Evolutionary conservation across 192 early-diverging fungal species (phyloP), one percentile per base, ranked within the genome.

Genomic region (Rhizophagus prolifer): DNA sequence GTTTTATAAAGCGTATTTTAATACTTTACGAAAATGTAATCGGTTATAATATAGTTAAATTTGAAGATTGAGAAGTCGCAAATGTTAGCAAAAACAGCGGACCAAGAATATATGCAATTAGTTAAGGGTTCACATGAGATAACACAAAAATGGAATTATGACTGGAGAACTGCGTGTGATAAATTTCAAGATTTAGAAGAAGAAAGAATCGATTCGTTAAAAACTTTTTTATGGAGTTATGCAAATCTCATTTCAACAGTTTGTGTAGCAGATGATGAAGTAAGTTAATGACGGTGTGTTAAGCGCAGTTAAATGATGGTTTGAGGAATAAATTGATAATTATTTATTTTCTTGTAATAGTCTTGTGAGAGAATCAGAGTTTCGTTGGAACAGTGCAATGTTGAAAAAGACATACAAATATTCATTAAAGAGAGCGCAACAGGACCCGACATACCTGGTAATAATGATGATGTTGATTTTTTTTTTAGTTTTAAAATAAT

Each of bases 191-290:
- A 81, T n/a, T 76, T 94, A 50, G 92, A 94, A 79, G 92, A 93
- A 75, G 86, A 93, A 72, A 82, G 92, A 41, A 82, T 94, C 9
- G 91, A 92, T 34, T 92, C 90, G 34, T 78, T 93, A 41, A 86
- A 89, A 63, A 88, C 84, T 3, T 78, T 78, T n/a, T 82, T 94
- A 63, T 91, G 90, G 86, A 84, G 85, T 13, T 94, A 90, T 75
- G 88, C 90, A 2, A 94, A 94, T 74, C 84, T 94, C 30, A 85
- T 93, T 9, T 91, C 91, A n/a, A 85, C 83, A 58, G 77, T 83
- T n/a, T 90, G 87, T 30, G 90, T 90, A 10, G 81, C 87, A 26
- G 93, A 94, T 62, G 90, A 92, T 75, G 92, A 93, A 81, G 88
- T 87, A 72, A 75, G 58, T 50, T 67, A 44, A 34, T n/a, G 38